Percentiles rank a stretch among this genome's conserved stretches.
Evolutionary conservation across 306 rosid species (phyloP).

Genomic region (Dalbergia cultrata): DNA sequence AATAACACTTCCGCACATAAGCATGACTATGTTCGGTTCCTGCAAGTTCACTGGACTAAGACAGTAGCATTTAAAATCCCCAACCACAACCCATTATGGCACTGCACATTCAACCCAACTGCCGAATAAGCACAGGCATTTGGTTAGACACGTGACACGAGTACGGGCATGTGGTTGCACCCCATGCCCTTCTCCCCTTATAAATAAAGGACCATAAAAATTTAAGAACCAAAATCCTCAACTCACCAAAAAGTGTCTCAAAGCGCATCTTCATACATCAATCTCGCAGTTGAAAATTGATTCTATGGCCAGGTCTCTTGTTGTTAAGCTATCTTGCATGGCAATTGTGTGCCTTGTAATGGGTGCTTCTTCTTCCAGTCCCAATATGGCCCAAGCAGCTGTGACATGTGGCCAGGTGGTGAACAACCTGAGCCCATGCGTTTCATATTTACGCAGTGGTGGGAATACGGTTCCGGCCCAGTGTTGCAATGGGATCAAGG

Average conservation of each 20-base stretch:
- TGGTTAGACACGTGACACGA: no score
- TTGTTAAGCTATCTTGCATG: slow-evolving; percentile 20
- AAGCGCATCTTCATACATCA: no score
- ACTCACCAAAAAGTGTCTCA: no score
- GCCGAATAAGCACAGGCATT: neutral
- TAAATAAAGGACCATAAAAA: neutral
- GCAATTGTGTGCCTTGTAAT: slow-evolving; percentile 36
- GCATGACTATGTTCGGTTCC: neutral
- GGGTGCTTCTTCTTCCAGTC: neutral
- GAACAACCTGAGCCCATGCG: slow-evolving; percentile 38
- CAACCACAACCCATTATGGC: slow-evolving; percentile 30
- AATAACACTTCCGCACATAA: neutral
- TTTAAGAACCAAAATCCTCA: no score
- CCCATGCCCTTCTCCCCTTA: neutral
- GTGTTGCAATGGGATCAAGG: slow-evolving; percentile 55
- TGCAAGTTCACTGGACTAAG: neutral
- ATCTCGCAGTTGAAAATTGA: no score
- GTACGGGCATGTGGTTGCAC: neutral
- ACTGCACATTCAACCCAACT: slow-evolving; percentile 22
- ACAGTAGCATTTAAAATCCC: neutral
- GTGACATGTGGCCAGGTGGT: slow-evolving; percentile 48
- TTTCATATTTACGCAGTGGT: slow-evolving; percentile 2
- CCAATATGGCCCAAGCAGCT: slow-evolving; percentile 33
- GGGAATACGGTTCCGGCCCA: neutral
- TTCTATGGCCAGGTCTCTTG: slow-evolving; percentile 42